Conservation (phyloP, 495 filamentous ascomycete species). For the Neurospora terricola region DNA sequence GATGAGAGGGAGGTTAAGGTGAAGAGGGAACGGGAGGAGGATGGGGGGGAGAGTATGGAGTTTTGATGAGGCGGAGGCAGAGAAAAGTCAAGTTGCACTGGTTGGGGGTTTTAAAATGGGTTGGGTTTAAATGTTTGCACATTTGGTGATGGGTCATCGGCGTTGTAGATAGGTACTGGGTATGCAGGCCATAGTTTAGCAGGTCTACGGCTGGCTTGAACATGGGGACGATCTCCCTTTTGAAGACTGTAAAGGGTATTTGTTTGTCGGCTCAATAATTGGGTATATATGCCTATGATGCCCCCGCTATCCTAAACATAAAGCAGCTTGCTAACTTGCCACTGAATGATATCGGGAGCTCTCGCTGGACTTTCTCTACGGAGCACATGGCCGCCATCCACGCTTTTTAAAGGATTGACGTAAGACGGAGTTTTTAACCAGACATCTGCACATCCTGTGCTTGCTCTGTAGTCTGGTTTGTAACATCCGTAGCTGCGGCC, state of each 20-base stretch:
- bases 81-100: too few species aligned
- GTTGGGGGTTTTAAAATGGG: too few species aligned
- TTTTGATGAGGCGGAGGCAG: slow-evolving; percentile 38
- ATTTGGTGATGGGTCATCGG: neutral
- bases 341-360: neutral
- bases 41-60: slow-evolving; percentile 42
- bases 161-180: neutral
- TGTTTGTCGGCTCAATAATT: neutral
- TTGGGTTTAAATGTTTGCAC: neutral
- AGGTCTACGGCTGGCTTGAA: neutral
- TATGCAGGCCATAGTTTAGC: neutral
- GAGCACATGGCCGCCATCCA: neutral
- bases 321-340: neutral
- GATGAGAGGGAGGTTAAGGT: slow-evolving; percentile 68
- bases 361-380: neutral
- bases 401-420: neutral
- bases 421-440: neutral
- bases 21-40: slow-evolving; percentile 52
- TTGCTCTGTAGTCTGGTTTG: neutral
- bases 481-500: neutral
- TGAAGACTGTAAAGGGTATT: neutral
- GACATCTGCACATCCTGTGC: neutral
- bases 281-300: neutral
- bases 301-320: neutral
- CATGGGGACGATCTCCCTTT: neutral